Conservation (phyloP, 306 rosid species). For the Cucumis cinereus region DNA sequence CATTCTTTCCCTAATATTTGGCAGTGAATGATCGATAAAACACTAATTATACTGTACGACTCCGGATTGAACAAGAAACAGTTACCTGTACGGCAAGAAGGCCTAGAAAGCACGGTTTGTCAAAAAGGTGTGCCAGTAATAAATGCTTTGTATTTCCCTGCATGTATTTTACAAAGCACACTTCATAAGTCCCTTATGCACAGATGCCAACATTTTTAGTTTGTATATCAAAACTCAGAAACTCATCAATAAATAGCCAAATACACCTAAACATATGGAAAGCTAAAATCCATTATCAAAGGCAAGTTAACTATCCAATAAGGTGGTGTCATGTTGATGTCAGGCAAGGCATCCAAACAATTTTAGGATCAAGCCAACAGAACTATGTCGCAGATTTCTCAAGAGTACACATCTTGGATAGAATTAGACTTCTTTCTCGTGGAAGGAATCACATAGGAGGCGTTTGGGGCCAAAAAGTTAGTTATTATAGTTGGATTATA, state of each 20-base stretch:
- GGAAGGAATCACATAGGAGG: not conserved
- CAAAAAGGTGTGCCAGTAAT: conserved; percentile 73
- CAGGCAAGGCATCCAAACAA: not conserved
- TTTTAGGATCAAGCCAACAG: not conserved
- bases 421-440: not conserved
- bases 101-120: conserved; percentile 87
- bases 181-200: not conserved
- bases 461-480: too few relatives aligned
- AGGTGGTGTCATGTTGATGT: not conserved
- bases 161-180: conserved; percentile 8
- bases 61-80: not conserved
- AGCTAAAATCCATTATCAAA: not conserved
- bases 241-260: not conserved
- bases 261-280: not conserved
- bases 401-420: not conserved
- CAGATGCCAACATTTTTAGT: not conserved
- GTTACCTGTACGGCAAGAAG: conserved; percentile 70
- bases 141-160: conserved; percentile 60
- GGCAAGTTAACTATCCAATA: not conserved
- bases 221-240: not conserved
- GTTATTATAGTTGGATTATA: too few relatives aligned
- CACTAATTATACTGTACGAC: not conserved
- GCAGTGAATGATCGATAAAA: not conserved
- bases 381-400: not conserved
- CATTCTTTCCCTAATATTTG: not conserved